Evolutionary conservation across 1,284 basidiomycete species (phyloP).

Genomic region (Flammula alnicola): DNA sequence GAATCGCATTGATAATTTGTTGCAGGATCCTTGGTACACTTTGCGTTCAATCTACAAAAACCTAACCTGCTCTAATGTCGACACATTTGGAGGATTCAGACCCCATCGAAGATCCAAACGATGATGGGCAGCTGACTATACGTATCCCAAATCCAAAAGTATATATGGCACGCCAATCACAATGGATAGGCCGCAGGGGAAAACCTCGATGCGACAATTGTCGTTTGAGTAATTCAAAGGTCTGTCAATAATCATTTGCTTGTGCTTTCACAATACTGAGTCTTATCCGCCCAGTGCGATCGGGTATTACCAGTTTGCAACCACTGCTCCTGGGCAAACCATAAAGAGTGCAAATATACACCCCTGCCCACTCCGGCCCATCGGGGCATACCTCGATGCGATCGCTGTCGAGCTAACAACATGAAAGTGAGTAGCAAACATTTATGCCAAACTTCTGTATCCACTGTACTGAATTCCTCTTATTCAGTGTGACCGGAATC

Average conservation of each 20-base stretch:
- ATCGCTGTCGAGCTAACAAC: conserved; percentile 66
- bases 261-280: not conserved
- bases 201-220: conserved; percentile 76
- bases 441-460: conserved; percentile 9
- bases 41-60: too few species aligned
- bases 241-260: conserved; percentile 37
- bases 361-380: conserved; percentile 74
- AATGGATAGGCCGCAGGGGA: conserved; percentile 72
- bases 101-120: conserved; percentile 46
- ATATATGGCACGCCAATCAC: conserved; percentile 63
- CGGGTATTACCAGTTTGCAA: conserved; percentile 73
- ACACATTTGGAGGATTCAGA: conserved; percentile 14
- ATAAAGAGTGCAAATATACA: conserved; percentile 70
- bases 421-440: conserved; percentile 54
- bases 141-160: conserved; percentile 63
- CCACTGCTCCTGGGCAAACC: conserved; percentile 67
- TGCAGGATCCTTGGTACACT: not conserved
- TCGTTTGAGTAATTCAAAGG: conserved; percentile 72
- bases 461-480: conserved; percentile 5
- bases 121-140: conserved; percentile 66
- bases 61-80: conserved; percentile 22
- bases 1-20: conserved; percentile 22
- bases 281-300: conserved; percentile 56
- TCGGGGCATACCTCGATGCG: conserved; percentile 73
- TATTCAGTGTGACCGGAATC: conserved; percentile 65